Percentiles rank a stretch among this genome's conserved stretches.
Evolutionary conservation across 257 asterid genomes (phyloP).

Genomic region (Leptodermis oblonga): DNA sequence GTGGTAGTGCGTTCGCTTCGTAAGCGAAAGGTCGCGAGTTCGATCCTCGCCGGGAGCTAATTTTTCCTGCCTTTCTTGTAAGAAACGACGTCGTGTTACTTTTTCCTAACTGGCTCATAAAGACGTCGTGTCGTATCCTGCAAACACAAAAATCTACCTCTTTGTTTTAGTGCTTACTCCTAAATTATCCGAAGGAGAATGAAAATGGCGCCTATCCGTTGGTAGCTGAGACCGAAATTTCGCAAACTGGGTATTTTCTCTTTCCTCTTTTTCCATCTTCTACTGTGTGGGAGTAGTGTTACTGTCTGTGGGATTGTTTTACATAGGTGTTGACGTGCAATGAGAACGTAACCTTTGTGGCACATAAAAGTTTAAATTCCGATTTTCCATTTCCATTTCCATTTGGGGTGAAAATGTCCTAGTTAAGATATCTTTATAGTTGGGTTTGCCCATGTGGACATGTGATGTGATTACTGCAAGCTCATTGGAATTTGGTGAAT

Average conservation of each 20-base stretch:
- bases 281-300: background rate
- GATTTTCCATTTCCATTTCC: too few relatives aligned
- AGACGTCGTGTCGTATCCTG: too few relatives aligned
- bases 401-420: too few relatives aligned
- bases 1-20: constrained; percentile 99
- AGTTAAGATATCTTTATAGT: background rate
- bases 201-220: background rate
- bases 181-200: background rate
- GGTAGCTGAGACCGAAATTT: background rate
- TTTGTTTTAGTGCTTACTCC: background rate
- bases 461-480: background rate
- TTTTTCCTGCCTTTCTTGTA: background rate
- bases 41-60: constrained; percentile 99
- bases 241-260: background rate
- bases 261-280: background rate
- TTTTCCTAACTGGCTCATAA: too few relatives aligned
- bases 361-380: too few relatives aligned
- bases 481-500: background rate
- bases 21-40: constrained; percentile 99
- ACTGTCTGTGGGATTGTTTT: too few relatives aligned
- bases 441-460: background rate
- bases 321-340: too few relatives aligned
- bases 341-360: too few relatives aligned
- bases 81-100: too few relatives aligned
- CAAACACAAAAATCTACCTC: background rate